Evolutionary conservation across 2,329 filamentous ascomycete genomes (phyloP).

Genomic region (Alternaria rosae): DNA sequence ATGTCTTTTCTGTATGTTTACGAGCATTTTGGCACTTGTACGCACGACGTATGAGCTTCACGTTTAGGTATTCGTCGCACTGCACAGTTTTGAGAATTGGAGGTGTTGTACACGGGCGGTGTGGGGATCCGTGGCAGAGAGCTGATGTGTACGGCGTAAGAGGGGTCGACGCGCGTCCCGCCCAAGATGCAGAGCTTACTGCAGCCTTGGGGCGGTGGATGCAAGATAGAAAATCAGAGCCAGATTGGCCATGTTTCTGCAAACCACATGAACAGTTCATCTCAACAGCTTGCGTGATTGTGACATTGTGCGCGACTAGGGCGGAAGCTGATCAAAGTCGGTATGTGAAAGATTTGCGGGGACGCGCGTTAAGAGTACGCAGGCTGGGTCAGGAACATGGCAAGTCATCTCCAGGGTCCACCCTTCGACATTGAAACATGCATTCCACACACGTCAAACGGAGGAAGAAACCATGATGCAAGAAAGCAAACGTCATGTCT

Average conservation of each 20-base stretch:
- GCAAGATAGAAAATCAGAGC: slow-evolving; percentile 24
- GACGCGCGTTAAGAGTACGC: slow-evolving; percentile 19
- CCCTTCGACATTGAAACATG: neutral
- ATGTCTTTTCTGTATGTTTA: slow-evolving; percentile 38
- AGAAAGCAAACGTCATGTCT: neutral
- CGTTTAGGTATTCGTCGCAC: slow-evolving; percentile 16
- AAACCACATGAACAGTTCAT: slow-evolving; percentile 5
- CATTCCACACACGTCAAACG: slow-evolving; percentile 2
- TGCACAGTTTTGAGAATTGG: slow-evolving; percentile 17
- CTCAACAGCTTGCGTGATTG: neutral
- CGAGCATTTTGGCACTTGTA: slow-evolving; percentile 27
- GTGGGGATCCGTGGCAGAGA: slow-evolving; percentile 22
- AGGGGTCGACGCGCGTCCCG: slow-evolving; percentile 34
- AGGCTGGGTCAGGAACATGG: slow-evolving; percentile 8
- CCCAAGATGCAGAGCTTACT: slow-evolving; percentile 12
- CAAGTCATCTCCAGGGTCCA: slow-evolving; percentile 2
- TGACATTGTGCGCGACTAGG: neutral
- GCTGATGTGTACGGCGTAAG: slow-evolving; percentile 13
- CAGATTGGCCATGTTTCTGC: slow-evolving; percentile 23
- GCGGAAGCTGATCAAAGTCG: slow-evolving; percentile 1
- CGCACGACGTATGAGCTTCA: slow-evolving; percentile 28
- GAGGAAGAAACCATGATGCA: neutral
- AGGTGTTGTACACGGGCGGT: slow-evolving; percentile 23
- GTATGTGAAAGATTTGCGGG: slow-evolving; percentile 12
- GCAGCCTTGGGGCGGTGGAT: slow-evolving; percentile 11